These are phyloP conservation scores for Porphyridium purpureum DNA, from an alignment of 23 red algal species.

Conservation along the genomic window DNA sequence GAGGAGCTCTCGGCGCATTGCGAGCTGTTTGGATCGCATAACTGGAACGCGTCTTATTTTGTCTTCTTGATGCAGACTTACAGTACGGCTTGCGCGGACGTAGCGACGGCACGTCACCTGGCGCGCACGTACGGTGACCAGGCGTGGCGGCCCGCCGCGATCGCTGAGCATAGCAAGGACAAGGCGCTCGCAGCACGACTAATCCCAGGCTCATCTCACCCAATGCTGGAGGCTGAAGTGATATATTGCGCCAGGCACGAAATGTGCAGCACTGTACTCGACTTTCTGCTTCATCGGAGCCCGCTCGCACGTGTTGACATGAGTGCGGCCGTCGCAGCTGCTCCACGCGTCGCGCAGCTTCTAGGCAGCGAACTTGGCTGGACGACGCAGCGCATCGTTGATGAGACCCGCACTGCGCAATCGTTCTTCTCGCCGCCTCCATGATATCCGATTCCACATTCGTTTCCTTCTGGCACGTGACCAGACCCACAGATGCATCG, in stretches of 20 bases:
- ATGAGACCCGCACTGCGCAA: too few species aligned
- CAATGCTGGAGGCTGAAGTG: conserved; percentile 74
- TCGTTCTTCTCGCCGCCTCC: too few species aligned
- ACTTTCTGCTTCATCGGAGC: conserved; percentile 64
- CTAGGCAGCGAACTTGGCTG: conserved; percentile 49
- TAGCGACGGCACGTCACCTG: conserved; percentile 55
- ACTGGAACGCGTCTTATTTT: conserved; percentile 78
- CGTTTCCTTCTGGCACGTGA: too few species aligned
- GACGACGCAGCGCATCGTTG: conserved; percentile 13
- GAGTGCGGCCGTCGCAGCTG: conserved; percentile 28
- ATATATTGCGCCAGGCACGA: conserved; percentile 60
- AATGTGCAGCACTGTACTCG: conserved; percentile 65
- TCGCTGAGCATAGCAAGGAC: too few species aligned
- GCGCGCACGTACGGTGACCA: conserved; percentile 81
- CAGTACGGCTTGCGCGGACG: conserved; percentile 22
- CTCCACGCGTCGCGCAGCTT: conserved; percentile 53
- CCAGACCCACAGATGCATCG: too few species aligned
- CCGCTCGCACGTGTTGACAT: conserved; percentile 68
- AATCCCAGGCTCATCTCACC: conserved; percentile 43
- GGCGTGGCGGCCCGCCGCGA: conserved; percentile 66
- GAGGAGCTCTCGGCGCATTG: conserved; percentile 38
- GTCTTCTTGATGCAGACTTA: conserved; percentile 78
- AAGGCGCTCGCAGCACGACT: conserved; percentile 38
- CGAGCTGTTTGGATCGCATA: conserved; percentile 59
- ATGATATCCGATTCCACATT: too few species aligned